Conservation (phyloP, 2,329 filamentous ascomycete species). For the Lecanosticta acicola region DNA sequence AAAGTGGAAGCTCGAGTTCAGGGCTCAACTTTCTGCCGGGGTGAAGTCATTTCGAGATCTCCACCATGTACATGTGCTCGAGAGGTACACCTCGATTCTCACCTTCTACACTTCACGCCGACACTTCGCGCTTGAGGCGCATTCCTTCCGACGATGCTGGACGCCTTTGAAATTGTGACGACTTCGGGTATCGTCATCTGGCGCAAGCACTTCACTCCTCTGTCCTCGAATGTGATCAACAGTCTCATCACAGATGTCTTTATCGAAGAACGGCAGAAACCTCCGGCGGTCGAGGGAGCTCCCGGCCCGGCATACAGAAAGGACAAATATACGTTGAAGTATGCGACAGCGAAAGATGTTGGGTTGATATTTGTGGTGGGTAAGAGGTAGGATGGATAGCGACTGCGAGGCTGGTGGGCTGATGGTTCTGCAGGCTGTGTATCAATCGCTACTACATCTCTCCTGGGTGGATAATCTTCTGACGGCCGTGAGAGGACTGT, state of each 20-base stretch:
- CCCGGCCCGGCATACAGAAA: constrained; percentile 70
- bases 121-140: not conserved
- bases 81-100: no score
- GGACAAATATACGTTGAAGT: constrained; percentile 92
- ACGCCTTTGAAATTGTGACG: constrained; percentile 93
- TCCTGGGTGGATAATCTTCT: constrained; percentile 96
- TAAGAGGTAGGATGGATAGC: constrained; percentile 10
- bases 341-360: constrained; percentile 86
- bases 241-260: constrained; percentile 94
- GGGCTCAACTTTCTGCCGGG: not conserved
- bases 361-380: constrained; percentile 90
- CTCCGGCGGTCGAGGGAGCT: constrained; percentile 51
- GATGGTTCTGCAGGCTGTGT: constrained; percentile 67
- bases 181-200: constrained; percentile 95
- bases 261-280: constrained; percentile 80
- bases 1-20: not conserved
- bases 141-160: constrained; percentile 60
- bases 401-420: constrained; percentile 5
- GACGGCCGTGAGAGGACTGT: constrained; percentile 89
- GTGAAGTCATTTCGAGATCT: constrained; percentile 1
- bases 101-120: not conserved
- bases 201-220: constrained; percentile 78
- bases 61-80: no score
- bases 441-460: constrained; percentile 88
- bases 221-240: constrained; percentile 82